Conservation (phyloP, 2,329 filamentous ascomycete species). For the Leptographium procerum region DNA sequence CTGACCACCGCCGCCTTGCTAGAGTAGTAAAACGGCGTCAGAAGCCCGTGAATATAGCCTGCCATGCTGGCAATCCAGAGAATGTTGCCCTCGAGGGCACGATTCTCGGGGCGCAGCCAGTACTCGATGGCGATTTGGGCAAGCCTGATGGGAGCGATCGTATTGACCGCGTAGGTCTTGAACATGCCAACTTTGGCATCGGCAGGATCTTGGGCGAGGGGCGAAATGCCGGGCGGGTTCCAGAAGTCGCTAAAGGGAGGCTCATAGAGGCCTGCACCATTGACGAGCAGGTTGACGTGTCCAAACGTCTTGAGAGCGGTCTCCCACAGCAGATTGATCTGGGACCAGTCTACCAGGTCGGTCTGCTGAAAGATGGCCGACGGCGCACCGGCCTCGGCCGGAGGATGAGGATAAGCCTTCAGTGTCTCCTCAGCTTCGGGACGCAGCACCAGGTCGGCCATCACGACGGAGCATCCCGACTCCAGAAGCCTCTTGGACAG, state of each 20-base stretch:
- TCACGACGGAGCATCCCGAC: slow-evolving; percentile 30
- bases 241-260: slow-evolving; percentile 31
- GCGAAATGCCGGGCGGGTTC: slow-evolving; percentile 27
- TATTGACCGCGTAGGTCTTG: slow-evolving; percentile 26
- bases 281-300: slow-evolving; percentile 29
- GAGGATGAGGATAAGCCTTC: background rate
- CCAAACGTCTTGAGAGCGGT: slow-evolving; percentile 23
- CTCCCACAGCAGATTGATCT: slow-evolving; percentile 24
- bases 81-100: slow-evolving; percentile 14
- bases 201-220: slow-evolving; percentile 9
- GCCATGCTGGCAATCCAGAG: slow-evolving; percentile 26
- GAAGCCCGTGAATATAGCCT: slow-evolving; percentile 22
- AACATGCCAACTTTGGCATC: slow-evolving; percentile 14
- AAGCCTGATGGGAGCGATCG: slow-evolving; percentile 28
- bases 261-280: slow-evolving; percentile 35
- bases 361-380: slow-evolving; percentile 30
- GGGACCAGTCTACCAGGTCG: slow-evolving; percentile 31
- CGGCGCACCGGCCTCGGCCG: slow-evolving; percentile 6
- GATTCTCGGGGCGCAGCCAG: slow-evolving; percentile 16
- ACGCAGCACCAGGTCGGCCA: slow-evolving; percentile 31
- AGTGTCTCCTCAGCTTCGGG: slow-evolving; percentile 28
- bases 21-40: slow-evolving; percentile 26
- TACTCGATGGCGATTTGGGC: slow-evolving; percentile 28
- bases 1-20: slow-evolving; percentile 27
- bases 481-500: slow-evolving; percentile 31